phyloP scores from a whole-genome alignment of 2,329 filamentous ascomycete genomes.

The Cercospora sesami region DNA sequence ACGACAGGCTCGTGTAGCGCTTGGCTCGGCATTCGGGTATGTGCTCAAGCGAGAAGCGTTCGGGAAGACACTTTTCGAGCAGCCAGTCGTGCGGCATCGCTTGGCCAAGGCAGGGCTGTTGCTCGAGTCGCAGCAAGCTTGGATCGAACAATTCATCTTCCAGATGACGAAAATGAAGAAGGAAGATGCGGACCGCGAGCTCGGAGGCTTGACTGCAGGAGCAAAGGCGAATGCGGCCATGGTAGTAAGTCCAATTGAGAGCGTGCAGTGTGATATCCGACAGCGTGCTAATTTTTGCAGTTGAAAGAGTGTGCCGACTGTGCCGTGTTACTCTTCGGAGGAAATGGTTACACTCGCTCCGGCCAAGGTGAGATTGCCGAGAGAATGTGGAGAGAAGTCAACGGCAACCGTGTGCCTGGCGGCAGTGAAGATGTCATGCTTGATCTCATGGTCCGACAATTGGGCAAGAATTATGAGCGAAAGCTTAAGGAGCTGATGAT shows the following conservation, averaged over 20 bases:
- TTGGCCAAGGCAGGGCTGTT: conserved; percentile 68
- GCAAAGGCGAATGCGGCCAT: conserved; percentile 72
- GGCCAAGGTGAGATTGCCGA: conserved; percentile 72
- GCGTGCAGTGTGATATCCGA: neutral
- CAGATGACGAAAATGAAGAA: conserved; percentile 64
- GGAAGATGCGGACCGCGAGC: conserved; percentile 60
- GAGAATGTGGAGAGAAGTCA: conserved; percentile 52
- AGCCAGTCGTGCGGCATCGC: conserved; percentile 72
- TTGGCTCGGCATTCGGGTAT: conserved; percentile 62
- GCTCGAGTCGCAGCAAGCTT: conserved; percentile 69
- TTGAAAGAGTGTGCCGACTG: conserved; percentile 69
- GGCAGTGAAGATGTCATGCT: conserved; percentile 73
- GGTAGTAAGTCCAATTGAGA: conserved; percentile 43
- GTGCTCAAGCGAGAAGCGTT: conserved; percentile 67
- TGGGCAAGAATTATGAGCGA: conserved; percentile 67
- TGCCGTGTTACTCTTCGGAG: conserved; percentile 70
- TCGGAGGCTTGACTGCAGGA: conserved; percentile 71
- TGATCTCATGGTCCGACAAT: conserved; percentile 67
- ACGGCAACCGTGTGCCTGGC: conserved; percentile 46
- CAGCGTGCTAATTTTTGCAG: neutral
- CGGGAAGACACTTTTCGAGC: conserved; percentile 68
- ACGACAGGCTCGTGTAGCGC: conserved; percentile 61
- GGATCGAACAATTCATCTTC: conserved; percentile 70
- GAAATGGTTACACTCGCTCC: conserved; percentile 65
- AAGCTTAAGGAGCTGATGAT: conserved; percentile 57